phyloP scores from a whole-genome alignment of 495 filamentous ascomycete species.

The Hypoxylon rickii region DNA sequence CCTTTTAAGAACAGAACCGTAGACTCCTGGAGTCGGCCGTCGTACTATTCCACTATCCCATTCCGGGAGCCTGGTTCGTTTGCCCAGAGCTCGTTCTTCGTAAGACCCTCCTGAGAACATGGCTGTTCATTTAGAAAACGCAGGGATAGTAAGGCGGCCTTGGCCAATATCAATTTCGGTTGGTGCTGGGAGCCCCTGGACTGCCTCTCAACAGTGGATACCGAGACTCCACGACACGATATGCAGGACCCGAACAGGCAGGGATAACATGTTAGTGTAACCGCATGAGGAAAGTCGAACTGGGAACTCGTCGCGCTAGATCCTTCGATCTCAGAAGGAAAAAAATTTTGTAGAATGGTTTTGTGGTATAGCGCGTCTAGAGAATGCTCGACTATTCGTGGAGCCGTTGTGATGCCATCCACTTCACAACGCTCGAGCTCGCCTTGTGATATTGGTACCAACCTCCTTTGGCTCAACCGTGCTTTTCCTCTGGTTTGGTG shows the following conservation, averaged over 20 bases:
- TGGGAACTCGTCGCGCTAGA: conserved; percentile 12
- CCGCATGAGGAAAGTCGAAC: conserved; percentile 24
- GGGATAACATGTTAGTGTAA: conserved; percentile 4
- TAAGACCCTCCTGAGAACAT: conserved; percentile 12
- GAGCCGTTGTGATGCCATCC: neutral
- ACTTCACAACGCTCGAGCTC: conserved; percentile 9
- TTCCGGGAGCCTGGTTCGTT: conserved; percentile 27
- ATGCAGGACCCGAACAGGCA: conserved; percentile 22
- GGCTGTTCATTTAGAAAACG: conserved; percentile 21
- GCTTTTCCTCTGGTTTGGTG: conserved; percentile 8
- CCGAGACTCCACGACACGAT: conserved; percentile 9
- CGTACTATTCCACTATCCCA: conserved; percentile 9
- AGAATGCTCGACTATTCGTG: conserved; percentile 9
- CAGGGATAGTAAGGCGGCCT: conserved; percentile 22
- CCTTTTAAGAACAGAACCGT: conserved; percentile 16
- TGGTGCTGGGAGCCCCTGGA: conserved; percentile 18
- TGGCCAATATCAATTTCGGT: conserved; percentile 19
- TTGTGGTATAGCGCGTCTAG: conserved; percentile 16
- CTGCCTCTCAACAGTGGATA: neutral
- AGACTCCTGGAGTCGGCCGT: conserved; percentile 5
- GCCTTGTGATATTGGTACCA: conserved; percentile 23
- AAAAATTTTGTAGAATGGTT: conserved; percentile 2
- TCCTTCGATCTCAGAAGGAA: conserved; percentile 21
- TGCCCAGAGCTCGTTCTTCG: conserved; percentile 17
- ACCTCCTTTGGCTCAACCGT: conserved; percentile 12